Base-by-base conservation (phyloP, 2,329 filamentous ascomycete species). In the Tolypocladium tundrense region DNA sequence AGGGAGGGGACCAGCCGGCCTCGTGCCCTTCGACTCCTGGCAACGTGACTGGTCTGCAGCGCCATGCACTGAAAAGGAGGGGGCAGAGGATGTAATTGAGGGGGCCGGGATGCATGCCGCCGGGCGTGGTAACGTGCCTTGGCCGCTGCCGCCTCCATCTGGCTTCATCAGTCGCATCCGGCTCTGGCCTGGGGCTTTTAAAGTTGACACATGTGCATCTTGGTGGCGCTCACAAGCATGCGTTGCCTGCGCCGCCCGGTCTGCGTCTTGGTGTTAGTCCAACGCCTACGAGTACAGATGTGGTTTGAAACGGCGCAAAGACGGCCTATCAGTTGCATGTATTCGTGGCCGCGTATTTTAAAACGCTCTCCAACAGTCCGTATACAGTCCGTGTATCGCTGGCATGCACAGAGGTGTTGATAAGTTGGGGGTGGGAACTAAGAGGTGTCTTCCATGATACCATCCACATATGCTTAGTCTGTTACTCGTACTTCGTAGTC, bases 41-140 rank as follows among this genome's bases (percentile, higher is more conserved):
- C 43, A 57, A 53, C 55, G 48, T 57, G 55, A 57, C 55, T 41
- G 55, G 55, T 42, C 37, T 57, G 48, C 48, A 52, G 31, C 31
- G 31, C 33, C 48, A 37, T 52, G 48, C 48, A 21, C 19, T n/a
- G 4, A n/a, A 19, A 37, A 37, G 48, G 10, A 52, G 48, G 48
- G 48, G 48, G 31, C 31, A 35, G 48, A n/a, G 16, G 48, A 35
- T n/a, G 48, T 33, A 19, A 31, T 35, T 35, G 48, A 35, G 31
- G 48, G 45, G 48, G 48, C 27, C 48, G 10, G n/a, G 31, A 51
- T 21, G 27, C 48, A 35, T 21, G 31, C 31, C 19, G 31, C 31
- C 9, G 48, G 31, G 19, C 16, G 48, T 35, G 31, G 31, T 51
- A 51, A 51, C 48, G 48, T 52, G 48, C 31, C 45, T 33, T 51